Conservation (phyloP, 805 yeast genomes). For the Komagataella phaffii region DNA sequence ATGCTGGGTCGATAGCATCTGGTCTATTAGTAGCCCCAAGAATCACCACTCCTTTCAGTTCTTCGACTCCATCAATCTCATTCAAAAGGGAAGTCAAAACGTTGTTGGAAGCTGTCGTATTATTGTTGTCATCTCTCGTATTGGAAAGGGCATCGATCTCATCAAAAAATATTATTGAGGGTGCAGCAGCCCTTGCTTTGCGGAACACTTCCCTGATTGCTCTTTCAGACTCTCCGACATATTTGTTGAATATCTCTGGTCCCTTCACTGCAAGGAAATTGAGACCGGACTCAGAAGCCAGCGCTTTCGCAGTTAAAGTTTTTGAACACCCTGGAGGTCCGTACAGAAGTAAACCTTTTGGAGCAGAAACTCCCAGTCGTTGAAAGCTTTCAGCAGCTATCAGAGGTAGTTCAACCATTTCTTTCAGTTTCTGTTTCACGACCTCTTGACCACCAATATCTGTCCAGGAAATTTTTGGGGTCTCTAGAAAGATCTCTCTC, state of each 20-base stretch:
- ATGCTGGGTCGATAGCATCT: constrained; percentile 82
- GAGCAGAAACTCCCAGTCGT: constrained; percentile 73
- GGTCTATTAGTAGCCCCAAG: constrained; percentile 97
- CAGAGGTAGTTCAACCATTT: constrained; percentile 86
- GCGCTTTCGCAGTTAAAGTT: constrained; percentile 86
- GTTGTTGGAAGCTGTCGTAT: constrained; percentile 64
- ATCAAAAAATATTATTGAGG: constrained; percentile 91
- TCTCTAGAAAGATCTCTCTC: constrained; percentile 89
- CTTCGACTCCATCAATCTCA: constrained; percentile 97
- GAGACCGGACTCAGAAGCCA: constrained; percentile 91
- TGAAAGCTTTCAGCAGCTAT: constrained; percentile 69
- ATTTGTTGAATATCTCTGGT: constrained; percentile 87
- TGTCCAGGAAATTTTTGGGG: constrained; percentile 87
- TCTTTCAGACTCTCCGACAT: constrained; percentile 92
- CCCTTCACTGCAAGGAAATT: constrained; percentile 94
- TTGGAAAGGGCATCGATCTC: constrained; percentile 91
- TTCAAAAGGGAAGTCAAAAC: constrained; percentile 84
- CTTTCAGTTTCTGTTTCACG: constrained; percentile 67
- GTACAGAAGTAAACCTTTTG: constrained; percentile 83
- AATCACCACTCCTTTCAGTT: constrained; percentile 81
- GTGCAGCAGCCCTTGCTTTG: constrained; percentile 85
- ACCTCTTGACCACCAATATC: constrained; percentile 94
- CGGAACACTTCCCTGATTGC: constrained; percentile 89
- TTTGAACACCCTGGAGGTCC: constrained; percentile 99
- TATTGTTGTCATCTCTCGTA: constrained; percentile 42